Percentiles rank a stretch among this genome's conserved stretches.
phyloP scores from a whole-genome alignment of 2,329 filamentous ascomycete genomes.

The Alternaria sp. region DNA sequence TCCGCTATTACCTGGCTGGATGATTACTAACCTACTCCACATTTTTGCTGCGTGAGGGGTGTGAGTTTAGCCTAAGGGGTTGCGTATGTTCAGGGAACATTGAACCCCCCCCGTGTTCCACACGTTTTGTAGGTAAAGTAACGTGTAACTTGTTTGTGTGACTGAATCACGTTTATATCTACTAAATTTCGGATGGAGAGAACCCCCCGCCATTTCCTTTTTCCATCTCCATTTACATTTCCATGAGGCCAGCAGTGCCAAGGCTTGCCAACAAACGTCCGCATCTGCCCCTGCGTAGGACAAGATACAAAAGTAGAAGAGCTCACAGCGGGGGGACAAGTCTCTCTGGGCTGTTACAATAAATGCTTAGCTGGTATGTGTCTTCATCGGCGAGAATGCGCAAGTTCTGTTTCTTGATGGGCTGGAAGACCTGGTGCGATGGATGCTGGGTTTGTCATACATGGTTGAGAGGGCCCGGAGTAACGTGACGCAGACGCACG shows the following conservation, averaged over 20 bases:
- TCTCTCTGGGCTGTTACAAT: not conserved
- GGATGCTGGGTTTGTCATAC: conserved; percentile 1
- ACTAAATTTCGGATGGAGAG: too few relatives aligned
- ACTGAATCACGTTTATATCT: too few relatives aligned
- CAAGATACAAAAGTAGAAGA: not conserved
- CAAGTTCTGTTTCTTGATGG: not conserved
- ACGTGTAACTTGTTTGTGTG: too few relatives aligned
- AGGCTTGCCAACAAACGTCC: too few relatives aligned
- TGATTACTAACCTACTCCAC: not conserved
- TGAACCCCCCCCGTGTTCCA: too few relatives aligned
- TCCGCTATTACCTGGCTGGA: not conserved
- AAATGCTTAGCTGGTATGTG: conserved; percentile 1
- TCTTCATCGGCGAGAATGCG: not conserved
- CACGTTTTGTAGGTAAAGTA: too few relatives aligned
- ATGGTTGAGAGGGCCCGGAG: not conserved
- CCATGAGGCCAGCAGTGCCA: too few relatives aligned
- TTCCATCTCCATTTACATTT: too few relatives aligned
- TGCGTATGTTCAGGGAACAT: not conserved
- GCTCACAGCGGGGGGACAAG: not conserved
- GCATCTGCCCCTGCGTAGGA: not conserved
- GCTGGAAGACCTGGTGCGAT: not conserved
- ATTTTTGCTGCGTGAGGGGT: not conserved
- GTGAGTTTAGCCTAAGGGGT: not conserved
- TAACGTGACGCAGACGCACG: conserved; percentile 5
- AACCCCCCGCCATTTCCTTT: too few relatives aligned